A percentile compares a stretch with the other conserved stretches of the same genome.
These are phyloP conservation scores for Asparagopsis taxiformis DNA, from an alignment of 31 red algal species.

Conservation along the genomic window DNA sequence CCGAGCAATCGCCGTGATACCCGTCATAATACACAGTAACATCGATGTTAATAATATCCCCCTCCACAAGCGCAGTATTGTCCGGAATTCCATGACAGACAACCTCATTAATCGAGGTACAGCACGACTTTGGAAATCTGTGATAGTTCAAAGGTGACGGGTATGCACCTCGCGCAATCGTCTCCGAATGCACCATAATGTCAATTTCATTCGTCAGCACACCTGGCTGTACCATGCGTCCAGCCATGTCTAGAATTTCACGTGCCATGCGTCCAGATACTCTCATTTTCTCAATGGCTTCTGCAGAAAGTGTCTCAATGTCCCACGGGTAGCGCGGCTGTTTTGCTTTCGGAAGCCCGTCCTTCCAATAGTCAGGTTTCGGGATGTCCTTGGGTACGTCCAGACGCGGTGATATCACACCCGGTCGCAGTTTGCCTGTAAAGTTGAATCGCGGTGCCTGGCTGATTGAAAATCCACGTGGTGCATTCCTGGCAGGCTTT, in stretches of 20 bases:
- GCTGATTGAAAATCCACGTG: constrained; percentile 27
- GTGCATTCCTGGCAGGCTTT: too few relatives aligned
- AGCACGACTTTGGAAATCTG: constrained; percentile 86
- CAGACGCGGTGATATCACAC: constrained; percentile 44
- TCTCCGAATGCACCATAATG: constrained; percentile 77
- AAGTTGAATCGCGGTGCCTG: constrained; percentile 58
- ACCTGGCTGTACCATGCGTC: constrained; percentile 59
- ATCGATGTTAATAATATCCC: constrained; percentile 97
- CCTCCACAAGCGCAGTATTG: constrained; percentile 58
- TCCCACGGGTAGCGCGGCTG: constrained; percentile 73
- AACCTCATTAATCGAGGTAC: constrained; percentile 95
- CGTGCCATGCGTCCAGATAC: constrained; percentile 70
- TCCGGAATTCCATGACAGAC: constrained; percentile 98
- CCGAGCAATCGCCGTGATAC: constrained; percentile 91
- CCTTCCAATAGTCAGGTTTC: constrained; percentile 79
- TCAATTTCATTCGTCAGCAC: constrained; percentile 93
- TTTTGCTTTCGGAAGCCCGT: constrained; percentile 40
- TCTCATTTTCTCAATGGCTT: constrained; percentile 78
- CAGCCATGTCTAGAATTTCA: constrained; percentile 78
- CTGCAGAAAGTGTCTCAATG: constrained; percentile 56
- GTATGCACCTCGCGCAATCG: constrained; percentile 50
- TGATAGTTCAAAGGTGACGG: constrained; percentile 89
- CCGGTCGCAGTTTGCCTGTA: constrained; percentile 77
- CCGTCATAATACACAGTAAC: constrained; percentile 77
- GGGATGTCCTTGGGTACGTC: constrained; percentile 66